These are phyloP conservation scores for Plasmodium cynomolgi DNA, from an alignment of 169 alveolate genomes.

Conservation along the genomic window DNA sequence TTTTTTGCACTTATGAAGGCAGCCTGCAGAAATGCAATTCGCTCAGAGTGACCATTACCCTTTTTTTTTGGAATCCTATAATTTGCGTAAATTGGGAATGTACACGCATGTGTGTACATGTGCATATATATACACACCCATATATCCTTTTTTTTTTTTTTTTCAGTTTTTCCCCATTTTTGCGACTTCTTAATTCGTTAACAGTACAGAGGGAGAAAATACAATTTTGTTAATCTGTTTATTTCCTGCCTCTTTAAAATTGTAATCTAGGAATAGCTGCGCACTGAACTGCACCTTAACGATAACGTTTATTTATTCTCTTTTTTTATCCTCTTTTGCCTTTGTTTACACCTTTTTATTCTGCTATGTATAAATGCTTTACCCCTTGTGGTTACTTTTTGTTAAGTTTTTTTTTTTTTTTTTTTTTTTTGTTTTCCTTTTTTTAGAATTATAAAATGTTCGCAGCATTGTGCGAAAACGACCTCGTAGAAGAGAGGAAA, in stretches of 20 bases:
- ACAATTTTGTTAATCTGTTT: conserved; percentile 2
- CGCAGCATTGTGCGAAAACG: neutral
- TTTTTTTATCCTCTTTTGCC: neutral
- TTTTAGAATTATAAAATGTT: neutral
- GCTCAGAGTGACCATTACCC: neutral
- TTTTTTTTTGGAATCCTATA: neutral
- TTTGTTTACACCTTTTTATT: neutral
- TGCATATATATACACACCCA: neutral
- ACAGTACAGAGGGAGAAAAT: neutral
- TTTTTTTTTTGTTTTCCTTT: neutral
- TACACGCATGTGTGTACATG: neutral
- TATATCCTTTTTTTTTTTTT: neutral
- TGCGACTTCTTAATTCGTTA: neutral
- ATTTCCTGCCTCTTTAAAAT: neutral
- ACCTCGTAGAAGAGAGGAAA: neutral
- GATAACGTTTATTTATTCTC: neutral
- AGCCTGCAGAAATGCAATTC: neutral
- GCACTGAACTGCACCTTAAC: conserved; percentile 18
- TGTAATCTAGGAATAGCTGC: neutral
- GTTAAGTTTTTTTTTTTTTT: neutral
- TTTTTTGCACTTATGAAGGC: neutral
- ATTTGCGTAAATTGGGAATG: neutral
- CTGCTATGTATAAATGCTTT: neutral
- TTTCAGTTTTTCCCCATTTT: neutral
- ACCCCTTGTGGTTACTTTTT: neutral